phyloP scores from a whole-genome alignment of 257 asterid species.

The Gentiana macrophylla region DNA sequence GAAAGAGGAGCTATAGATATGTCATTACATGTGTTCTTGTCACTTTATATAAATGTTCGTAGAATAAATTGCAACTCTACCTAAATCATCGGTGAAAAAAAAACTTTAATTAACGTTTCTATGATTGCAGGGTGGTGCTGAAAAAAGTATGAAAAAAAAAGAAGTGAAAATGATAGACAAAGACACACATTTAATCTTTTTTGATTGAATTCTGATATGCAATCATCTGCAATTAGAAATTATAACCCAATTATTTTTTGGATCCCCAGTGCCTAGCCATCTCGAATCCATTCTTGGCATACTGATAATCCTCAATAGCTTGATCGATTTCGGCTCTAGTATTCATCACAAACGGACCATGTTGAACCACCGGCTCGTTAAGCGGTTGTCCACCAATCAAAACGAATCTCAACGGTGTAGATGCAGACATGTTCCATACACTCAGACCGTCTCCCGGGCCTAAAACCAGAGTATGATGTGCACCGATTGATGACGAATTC shows the following conservation, averaged over 20 bases:
- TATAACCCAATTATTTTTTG: slow-evolving; percentile 16
- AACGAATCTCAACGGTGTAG: slow-evolving; percentile 47
- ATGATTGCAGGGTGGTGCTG: slow-evolving; percentile 5
- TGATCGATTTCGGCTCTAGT: slow-evolving; percentile 69
- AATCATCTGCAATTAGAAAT: not conserved
- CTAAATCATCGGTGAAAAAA: not conserved
- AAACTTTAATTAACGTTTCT: not conserved
- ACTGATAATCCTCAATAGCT: slow-evolving; percentile 69
- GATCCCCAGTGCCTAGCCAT: slow-evolving; percentile 74
- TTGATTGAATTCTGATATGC: not conserved
- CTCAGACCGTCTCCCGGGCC: slow-evolving; percentile 79
- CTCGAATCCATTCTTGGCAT: slow-evolving; percentile 78
- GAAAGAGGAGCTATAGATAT: too few relatives aligned
- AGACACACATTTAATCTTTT: too few relatives aligned
- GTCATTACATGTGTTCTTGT: too few relatives aligned
- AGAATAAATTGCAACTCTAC: too few relatives aligned
- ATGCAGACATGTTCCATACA: slow-evolving; percentile 58
- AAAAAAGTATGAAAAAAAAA: too few relatives aligned
- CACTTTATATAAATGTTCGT: too few relatives aligned
- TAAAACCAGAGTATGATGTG: slow-evolving; percentile 65
- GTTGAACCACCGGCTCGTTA: slow-evolving; percentile 73
- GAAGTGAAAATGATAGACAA: too few relatives aligned
- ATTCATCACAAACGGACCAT: slow-evolving; percentile 98
- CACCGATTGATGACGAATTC: slow-evolving; percentile 28
- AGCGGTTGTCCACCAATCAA: slow-evolving; percentile 77